Evolutionary conservation across 148 eudicot genomes (phyloP), one percentile per base, ranked within the genome.

Genomic region (Amaranthus cruentus): DNA sequence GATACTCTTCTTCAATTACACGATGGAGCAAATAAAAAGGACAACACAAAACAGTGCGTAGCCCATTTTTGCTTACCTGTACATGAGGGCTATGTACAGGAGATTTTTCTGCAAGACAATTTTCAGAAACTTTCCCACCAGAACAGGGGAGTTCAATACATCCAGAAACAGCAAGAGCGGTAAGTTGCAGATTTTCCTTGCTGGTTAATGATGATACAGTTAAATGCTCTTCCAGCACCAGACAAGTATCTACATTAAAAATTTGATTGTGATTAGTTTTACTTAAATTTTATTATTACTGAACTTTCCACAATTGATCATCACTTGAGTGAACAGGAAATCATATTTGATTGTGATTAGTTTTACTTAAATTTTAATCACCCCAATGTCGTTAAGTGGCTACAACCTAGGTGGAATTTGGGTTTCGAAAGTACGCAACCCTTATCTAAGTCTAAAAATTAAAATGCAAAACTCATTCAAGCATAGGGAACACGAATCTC

Each of bases 11-110:
- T 46, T 14, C 6, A 14, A 46, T 0, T 44, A 13, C 14, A 21
- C n/a, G 2, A 13, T 64, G 9, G 38, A 46, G 1, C 6, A n/a
- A 21, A 64, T 6, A 46, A 46, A 13, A 47, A 47, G 8, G 10
- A 47, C 9, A 42, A n/a, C 66, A 42, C 9, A 46, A 48, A 52
- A 68, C 53, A 60, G 44, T 47, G 12, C 7, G 8, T 15, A 8
- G 51, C 53, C 66, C 43, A 50, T 13, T 52, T 21, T 49, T 9
- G 14, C n/a, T 54, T 80, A 75, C 82, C 79, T 80, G 68, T 46
- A n/a, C 11, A 47, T n/a, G 56, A 66, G 72, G 55, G 62, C 60
- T 70, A 54, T 80, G n/a, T 38, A 2, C 55, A 46, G 62, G 47
- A 55, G 66, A 55, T 38, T 64, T 63, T 51, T 75, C 73, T 44